Evolutionary conservation across 1,284 basidiomycete genomes (phyloP), one percentile per base, ranked within the genome.

Genomic region (Ganoderma resinaceum): DNA sequence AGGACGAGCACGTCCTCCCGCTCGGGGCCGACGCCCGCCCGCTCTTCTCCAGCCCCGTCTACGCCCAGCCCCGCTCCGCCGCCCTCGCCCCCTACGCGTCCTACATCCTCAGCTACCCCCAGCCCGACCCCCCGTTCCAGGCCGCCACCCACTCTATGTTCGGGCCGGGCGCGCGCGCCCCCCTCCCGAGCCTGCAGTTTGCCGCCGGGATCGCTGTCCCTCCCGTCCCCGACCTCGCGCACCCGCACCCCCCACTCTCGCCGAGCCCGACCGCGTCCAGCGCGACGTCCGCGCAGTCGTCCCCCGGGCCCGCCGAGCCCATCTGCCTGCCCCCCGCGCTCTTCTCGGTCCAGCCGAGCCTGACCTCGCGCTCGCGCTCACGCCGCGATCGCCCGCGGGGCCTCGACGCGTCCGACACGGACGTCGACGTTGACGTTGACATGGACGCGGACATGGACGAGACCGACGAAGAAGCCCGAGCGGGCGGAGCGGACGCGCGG

Each of bases 1-100:
- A 92, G 71, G 86, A 87, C 72, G 78, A 81, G 18, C 89, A 90
- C 76, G 84, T 89, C 65, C 76, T 85, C 65, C 81, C 85, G 33
- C 71, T 82, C 60, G 77, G 78, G 38, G 68, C 75, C 1, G 79
- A 79, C 57, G 79, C 80, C 55, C 72, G 74, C 6, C 74, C 72
- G 16, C 65, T 75, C 57, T 73, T 73, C 65, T 78, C 79, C 60
- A 63, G 63, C 60, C 69, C 73, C 33, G 60, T 69, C 52, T 70
- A 68, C 43, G 66, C 40, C 55, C 69, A 40, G 62, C 60, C 70
- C 31, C 65, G 67, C 60, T 72, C 69, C 26, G 64, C 73, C 20
- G 71, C 67, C 31, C 65, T 72, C 11, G 72, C 57, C 29, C 64
- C 73, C 12, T 69, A 69, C 69, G 66, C 76, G 6, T 78, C 74